Conservation (phyloP, 305 asterid species). For the Fraxinus latifolia region DNA sequence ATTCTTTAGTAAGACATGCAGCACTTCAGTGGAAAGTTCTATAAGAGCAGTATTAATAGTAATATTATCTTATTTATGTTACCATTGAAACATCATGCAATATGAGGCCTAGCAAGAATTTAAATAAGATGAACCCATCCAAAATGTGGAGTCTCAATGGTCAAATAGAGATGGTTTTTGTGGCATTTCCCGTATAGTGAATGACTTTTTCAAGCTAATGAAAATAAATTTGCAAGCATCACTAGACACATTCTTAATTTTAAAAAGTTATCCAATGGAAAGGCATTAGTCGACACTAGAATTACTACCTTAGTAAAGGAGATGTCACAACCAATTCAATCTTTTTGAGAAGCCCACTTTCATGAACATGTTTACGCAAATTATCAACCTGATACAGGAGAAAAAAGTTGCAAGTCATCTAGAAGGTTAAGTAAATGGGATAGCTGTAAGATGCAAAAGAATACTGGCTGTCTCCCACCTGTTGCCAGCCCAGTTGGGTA, state of each 20-base stretch:
- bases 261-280: conserved; percentile 4
- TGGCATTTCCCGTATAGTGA: neutral
- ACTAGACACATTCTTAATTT: neutral
- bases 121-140: conserved; percentile 5
- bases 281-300: neutral
- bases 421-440: neutral
- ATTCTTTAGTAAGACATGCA: neutral
- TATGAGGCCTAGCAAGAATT: neutral
- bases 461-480: conserved; percentile 40
- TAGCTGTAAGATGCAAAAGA: conserved; percentile 7
- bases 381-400: conserved; percentile 67
- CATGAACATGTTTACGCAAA: conserved; percentile 75
- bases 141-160: neutral
- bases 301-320: conserved; percentile 70
- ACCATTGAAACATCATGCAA: conserved; percentile 11
- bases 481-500: conserved; percentile 87
- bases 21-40: neutral
- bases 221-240: neutral
- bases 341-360: conserved; percentile 68
- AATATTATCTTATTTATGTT: neutral
- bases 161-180: neutral
- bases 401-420: conserved; percentile 19
- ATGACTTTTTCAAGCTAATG: neutral
- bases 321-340: conserved; percentile 79
- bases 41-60: neutral